Percentiles rank a stretch among this genome's conserved stretches.
Evolutionary conservation across 1,284 basidiomycete species (phyloP).

Genomic region (Neolentinus lepideus): DNA sequence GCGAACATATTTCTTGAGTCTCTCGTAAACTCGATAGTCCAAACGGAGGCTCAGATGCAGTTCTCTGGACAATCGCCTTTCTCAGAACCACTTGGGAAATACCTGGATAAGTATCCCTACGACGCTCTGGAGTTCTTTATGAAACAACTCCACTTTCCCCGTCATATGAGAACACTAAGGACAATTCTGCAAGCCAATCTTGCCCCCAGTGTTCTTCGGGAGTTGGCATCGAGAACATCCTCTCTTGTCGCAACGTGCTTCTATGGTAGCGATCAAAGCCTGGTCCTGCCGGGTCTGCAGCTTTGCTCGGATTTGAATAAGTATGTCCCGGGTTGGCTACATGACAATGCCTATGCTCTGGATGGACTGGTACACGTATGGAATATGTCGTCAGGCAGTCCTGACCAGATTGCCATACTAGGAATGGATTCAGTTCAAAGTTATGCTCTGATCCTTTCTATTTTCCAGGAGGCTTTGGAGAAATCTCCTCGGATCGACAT

Average conservation of each 20-base stretch:
- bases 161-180: slow-evolving; percentile 74
- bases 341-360: slow-evolving; percentile 56
- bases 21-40: slow-evolving; percentile 85
- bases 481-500: slow-evolving; percentile 75
- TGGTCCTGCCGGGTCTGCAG: slow-evolving; percentile 64
- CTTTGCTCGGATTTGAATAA: slow-evolving; percentile 75
- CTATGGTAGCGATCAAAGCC: slow-evolving; percentile 42
- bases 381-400: slow-evolving; percentile 48
- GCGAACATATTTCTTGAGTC: slow-evolving; percentile 91
- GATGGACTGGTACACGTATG: slow-evolving; percentile 70
- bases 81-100: slow-evolving; percentile 89
- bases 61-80: slow-evolving; percentile 90
- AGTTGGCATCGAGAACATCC: slow-evolving; percentile 62
- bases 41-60: slow-evolving; percentile 88
- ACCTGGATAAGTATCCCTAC: slow-evolving; percentile 84
- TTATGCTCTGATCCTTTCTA: slow-evolving; percentile 64
- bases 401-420: slow-evolving; percentile 38
- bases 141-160: slow-evolving; percentile 66
- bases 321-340: slow-evolving; percentile 68
- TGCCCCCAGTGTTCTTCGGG: slow-evolving; percentile 71
- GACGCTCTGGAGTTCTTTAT: slow-evolving; percentile 87
- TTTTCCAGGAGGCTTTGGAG: slow-evolving; percentile 72
- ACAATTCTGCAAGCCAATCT: slow-evolving; percentile 75
- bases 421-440: slow-evolving; percentile 52
- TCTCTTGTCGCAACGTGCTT: slow-evolving; percentile 57